A percentile compares a stretch with the other conserved stretches of the same genome.
Conservation (phyloP, 2,329 filamentous ascomycete genomes). For the Talaromyces sp. region DNA sequence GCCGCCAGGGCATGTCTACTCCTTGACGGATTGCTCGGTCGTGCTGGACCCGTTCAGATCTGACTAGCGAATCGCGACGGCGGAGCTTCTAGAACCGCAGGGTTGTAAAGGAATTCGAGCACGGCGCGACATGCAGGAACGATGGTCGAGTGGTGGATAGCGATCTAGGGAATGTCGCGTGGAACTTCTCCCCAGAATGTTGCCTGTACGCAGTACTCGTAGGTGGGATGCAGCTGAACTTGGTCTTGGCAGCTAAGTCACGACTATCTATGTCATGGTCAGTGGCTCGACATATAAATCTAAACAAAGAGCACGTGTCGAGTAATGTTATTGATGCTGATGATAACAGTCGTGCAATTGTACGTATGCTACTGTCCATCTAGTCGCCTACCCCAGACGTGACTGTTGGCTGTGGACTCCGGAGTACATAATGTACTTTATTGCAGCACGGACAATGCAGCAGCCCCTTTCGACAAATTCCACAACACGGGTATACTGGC, state of each 20-base stretch:
- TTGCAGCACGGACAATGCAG: constrained; percentile 7
- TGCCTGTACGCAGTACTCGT: neutral
- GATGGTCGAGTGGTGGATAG: constrained; percentile 11
- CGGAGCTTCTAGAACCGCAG: neutral
- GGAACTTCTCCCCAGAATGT: neutral
- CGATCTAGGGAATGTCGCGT: constrained; percentile 16
- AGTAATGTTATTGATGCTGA: neutral
- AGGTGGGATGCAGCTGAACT: constrained; percentile 6
- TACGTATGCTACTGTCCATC: neutral
- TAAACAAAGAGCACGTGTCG: neutral
- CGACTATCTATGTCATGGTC: neutral
- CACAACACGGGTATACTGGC: neutral
- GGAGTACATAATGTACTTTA: neutral
- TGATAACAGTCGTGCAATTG: neutral
- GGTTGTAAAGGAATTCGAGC: neutral
- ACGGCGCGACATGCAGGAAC: constrained; percentile 17
- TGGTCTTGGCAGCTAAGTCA: constrained; percentile 4
- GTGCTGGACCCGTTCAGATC: constrained; percentile 6
- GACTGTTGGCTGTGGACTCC: neutral
- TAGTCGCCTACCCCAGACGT: constrained; percentile 1
- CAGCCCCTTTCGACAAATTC: constrained; percentile 7
- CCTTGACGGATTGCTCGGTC: constrained; percentile 13
- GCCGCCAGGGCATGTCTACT: constrained; percentile 85
- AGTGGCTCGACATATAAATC: neutral
- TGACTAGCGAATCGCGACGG: neutral